Percentiles rank a stretch among this genome's conserved stretches.
Conservation (phyloP, 495 filamentous ascomycete species). For the Aspergillus baeticus region DNA sequence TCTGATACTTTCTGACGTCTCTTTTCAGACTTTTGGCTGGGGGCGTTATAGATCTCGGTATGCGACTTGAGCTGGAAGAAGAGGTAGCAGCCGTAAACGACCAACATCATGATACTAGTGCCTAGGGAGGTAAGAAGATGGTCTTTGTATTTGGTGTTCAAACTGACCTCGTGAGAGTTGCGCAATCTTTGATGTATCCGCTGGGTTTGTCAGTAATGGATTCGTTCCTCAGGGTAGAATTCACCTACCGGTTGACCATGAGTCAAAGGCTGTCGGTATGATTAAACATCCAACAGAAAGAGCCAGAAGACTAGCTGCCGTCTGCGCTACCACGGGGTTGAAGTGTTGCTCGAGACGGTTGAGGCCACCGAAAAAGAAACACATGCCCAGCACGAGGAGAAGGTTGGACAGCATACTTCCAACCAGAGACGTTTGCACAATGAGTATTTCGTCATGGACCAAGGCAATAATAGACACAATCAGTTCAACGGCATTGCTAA, state of each 20-base stretch:
- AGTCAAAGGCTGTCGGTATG: slow-evolving; percentile 83
- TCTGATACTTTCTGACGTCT: slow-evolving; percentile 50
- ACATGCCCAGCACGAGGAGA: slow-evolving; percentile 89
- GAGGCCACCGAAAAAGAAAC: slow-evolving; percentile 86
- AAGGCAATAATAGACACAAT: slow-evolving; percentile 89
- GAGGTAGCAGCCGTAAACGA: slow-evolving; percentile 76
- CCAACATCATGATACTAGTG: slow-evolving; percentile 69
- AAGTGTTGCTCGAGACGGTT: slow-evolving; percentile 81
- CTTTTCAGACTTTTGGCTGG: slow-evolving; percentile 67
- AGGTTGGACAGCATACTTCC: slow-evolving; percentile 90
- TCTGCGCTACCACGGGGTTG: slow-evolving; percentile 92
- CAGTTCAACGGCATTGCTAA: slow-evolving; percentile 79
- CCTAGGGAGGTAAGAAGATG: slow-evolving; percentile 32
- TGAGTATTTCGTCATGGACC: slow-evolving; percentile 67
- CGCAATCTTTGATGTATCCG: slow-evolving; percentile 25
- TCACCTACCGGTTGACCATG: slow-evolving; percentile 44
- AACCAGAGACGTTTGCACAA: slow-evolving; percentile 90
- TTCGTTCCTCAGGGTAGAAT: background rate
- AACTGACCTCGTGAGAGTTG: slow-evolving; percentile 39
- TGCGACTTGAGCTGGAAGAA: slow-evolving; percentile 84
- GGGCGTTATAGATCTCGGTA: slow-evolving; percentile 66
- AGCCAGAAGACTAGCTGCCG: slow-evolving; percentile 77
- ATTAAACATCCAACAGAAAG: slow-evolving; percentile 79
- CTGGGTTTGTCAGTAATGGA: slow-evolving; percentile 13
- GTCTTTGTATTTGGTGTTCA: background rate